Evolutionary conservation across 441 rosid genomes (phyloP), one percentile per base, ranked within the genome.

Genomic region (Francoa sonchifolia): DNA sequence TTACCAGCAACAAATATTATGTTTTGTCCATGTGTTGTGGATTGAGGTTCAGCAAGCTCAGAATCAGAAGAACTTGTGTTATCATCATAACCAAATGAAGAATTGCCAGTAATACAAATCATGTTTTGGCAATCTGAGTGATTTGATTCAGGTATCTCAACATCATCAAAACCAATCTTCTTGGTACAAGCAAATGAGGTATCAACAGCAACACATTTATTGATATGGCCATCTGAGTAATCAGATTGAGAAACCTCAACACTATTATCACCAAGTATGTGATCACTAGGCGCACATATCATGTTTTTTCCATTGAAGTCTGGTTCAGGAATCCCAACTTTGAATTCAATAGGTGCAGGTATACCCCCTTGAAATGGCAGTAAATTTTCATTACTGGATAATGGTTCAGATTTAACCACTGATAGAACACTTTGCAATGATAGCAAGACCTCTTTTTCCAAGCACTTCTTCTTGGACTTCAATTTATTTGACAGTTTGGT

Each of bases 311-410:
- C 44, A 42, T 54, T 71, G 23, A 63, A 50, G 59, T 47, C 33
- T 38, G 44, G 44, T 36, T 71, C 78, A 21, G 57, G 36, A 63
- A 35, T 57, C 58, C 73, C 76, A 36, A 55, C 35, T 54, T 74
- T 69, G 19, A 73, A 45, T 19, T 54, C 45, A 47, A 54, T 10
- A 13, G 69, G 50, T 33, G 48, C 42, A 28, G 47, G 44, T 6
- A 31, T 43, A 47, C 41, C 33, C 19, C 22, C 62, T 10, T 26
- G 55, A 33, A 43, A 28, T 37, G 45, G 66, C 31, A 15, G 34
- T 12, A 48, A 15, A 15, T 27, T 42, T 52, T 48, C 44, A 38
- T 57, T 32, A n/a, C 8, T 19, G 1, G 19, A 42, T 2, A 36
- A 7, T 30, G 23, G 49, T 54, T 57, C 60, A 23, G 52, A 33